These are phyloP conservation scores for Rhododendron kiyosumense DNA, from an alignment of 148 eudicot genomes.

Conservation along the genomic window DNA sequence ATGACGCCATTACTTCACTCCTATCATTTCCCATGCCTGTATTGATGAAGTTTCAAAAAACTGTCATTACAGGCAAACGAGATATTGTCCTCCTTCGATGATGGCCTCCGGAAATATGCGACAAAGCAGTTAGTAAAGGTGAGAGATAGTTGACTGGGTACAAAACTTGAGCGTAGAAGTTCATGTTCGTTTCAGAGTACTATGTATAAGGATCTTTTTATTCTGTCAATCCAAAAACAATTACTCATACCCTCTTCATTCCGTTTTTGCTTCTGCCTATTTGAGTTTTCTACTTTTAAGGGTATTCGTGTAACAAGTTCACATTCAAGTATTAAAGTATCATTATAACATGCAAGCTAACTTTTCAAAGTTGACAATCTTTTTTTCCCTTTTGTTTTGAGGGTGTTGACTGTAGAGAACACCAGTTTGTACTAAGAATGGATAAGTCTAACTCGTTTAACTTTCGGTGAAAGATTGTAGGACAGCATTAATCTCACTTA, in stretches of 20 bases:
- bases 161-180: slow-evolving; percentile 7
- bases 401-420: too few species aligned
- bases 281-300: not conserved
- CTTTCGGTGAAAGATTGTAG: not conserved
- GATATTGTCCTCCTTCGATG: slow-evolving; percentile 93
- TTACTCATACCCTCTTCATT: not conserved
- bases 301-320: not conserved
- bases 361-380: not conserved
- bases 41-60: slow-evolving; percentile 5
- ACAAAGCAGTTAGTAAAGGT: slow-evolving; percentile 81
- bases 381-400: not conserved
- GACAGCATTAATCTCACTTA: not conserved
- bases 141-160: slow-evolving; percentile 16
- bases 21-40: not conserved
- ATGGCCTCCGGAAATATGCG: slow-evolving; percentile 83
- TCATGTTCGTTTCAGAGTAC: not conserved
- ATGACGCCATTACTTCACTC: not conserved
- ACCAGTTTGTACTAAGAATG: not conserved
- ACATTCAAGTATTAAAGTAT: not conserved
- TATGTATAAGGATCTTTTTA: not conserved
- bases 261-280: not conserved
- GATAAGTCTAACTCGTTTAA: not conserved
- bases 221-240: not conserved
- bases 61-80: slow-evolving; percentile 71
- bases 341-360: not conserved